Conservation (phyloP, 495 filamentous ascomycete genomes). For the Penicillium longicatenatum region DNA sequence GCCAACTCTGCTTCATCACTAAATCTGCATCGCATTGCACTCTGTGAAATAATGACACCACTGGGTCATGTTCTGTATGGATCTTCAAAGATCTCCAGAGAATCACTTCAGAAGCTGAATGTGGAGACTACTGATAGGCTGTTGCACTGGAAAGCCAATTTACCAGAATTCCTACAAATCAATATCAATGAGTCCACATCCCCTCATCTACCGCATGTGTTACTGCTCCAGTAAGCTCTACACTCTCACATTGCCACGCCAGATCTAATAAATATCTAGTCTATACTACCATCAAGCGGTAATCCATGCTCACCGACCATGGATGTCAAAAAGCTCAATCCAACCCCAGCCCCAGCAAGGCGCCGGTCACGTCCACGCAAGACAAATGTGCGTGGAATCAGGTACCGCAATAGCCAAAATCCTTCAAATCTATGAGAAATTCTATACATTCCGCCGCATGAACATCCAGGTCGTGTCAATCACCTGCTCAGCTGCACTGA, state of each 20-base stretch:
- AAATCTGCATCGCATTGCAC: conserved; percentile 1
- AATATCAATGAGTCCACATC: conserved; percentile 16
- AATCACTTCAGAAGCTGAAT: conserved; percentile 6
- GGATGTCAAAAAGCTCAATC: conserved; percentile 22
- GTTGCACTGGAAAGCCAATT: conserved; percentile 27
- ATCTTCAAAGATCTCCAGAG: conserved; percentile 7
- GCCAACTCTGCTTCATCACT: background rate
- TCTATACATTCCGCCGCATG: conserved; percentile 50
- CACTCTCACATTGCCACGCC: background rate
- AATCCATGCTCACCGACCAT: conserved; percentile 30
- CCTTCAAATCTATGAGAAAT: conserved; percentile 42
- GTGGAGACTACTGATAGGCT: conserved; percentile 7
- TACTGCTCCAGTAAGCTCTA: conserved; percentile 1
- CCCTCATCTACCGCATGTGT: conserved; percentile 21
- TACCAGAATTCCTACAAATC: conserved; percentile 26
- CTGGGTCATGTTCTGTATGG: conserved; percentile 16
- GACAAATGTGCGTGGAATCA: conserved; percentile 30
- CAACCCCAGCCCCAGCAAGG: conserved; percentile 24
- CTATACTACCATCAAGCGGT: conserved; percentile 32
- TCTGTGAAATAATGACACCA: conserved; percentile 16
- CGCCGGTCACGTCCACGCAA: conserved; percentile 22
- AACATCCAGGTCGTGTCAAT: conserved; percentile 52
- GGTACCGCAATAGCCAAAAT: conserved; percentile 40
- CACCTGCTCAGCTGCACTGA: conserved; percentile 50
- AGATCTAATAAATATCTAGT: conserved; percentile 9